Percentiles rank a stretch among this genome's conserved stretches.
Evolutionary conservation across 1,139 yeast genomes (phyloP).

Genomic region (Kodamaea ohmeri): DNA sequence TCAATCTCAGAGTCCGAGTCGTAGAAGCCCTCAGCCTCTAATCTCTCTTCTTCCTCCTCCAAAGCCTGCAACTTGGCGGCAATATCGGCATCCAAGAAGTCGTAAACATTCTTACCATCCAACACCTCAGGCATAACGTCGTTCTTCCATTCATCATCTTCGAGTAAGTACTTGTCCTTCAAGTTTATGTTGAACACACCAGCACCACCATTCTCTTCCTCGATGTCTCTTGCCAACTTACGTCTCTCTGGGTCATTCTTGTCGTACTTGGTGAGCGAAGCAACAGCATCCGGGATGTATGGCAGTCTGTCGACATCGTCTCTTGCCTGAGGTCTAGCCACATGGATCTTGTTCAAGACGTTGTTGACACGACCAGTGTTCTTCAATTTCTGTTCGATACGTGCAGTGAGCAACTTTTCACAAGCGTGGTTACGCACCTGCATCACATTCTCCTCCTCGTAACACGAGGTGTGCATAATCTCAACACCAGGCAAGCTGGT

Average conservation of each 20-base stretch:
- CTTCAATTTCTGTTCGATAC: constrained; percentile 95
- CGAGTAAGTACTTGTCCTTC: constrained; percentile 86
- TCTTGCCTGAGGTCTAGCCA: constrained; percentile 84
- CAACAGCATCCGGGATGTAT: constrained; percentile 73
- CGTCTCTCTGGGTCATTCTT: constrained; percentile 80
- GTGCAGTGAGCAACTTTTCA: constrained; percentile 89
- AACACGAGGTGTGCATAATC: constrained; percentile 89
- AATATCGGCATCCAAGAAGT: constrained; percentile 94
- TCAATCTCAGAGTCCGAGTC: constrained; percentile 80
- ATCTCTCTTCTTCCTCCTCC: constrained; percentile 94
- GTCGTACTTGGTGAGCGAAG: constrained; percentile 63
- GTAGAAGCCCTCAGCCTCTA: constrained; percentile 93
- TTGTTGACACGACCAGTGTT: constrained; percentile 86
- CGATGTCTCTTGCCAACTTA: constrained; percentile 80
- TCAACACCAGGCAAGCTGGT: constrained; percentile 74
- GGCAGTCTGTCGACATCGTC: constrained; percentile 83
- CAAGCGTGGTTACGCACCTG: constrained; percentile 95
- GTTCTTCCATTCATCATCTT: constrained; percentile 96
- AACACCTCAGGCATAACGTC: constrained; percentile 96
- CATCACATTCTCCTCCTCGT: constrained; percentile 94
- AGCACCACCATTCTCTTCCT: constrained; percentile 96
- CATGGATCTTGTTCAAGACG: constrained; percentile 93
- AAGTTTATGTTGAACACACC: constrained; percentile 94
- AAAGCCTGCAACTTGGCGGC: constrained; percentile 88
- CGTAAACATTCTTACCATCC: constrained; percentile 96